These are phyloP conservation scores for Jackrogersella multiformis DNA, from an alignment of 495 filamentous ascomycete species.

Conservation along the genomic window DNA sequence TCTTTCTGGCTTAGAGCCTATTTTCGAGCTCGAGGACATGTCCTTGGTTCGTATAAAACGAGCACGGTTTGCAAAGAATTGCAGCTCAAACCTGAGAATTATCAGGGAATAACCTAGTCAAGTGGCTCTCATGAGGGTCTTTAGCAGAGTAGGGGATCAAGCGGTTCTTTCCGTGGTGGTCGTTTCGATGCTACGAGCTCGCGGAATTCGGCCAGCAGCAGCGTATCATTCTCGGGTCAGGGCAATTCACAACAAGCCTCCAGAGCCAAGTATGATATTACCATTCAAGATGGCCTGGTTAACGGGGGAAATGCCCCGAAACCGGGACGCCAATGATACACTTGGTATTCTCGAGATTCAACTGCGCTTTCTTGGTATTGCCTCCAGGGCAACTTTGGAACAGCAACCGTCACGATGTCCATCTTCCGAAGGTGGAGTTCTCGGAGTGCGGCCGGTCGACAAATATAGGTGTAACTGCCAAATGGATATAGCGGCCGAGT, in stretches of 20 bases:
- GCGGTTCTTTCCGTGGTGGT: conserved; percentile 1
- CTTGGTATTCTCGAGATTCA: too few relatives aligned
- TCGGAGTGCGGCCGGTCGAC: neutral
- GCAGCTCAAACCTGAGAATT: neutral
- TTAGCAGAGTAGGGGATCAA: neutral
- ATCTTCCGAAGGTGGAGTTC: neutral
- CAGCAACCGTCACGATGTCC: neutral
- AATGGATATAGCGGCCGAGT: neutral
- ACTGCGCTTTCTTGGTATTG: neutral
- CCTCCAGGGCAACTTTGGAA: neutral
- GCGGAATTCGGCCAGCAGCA: neutral
- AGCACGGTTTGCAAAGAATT: neutral
- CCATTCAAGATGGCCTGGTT: too few relatives aligned
- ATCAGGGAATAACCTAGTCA: neutral
- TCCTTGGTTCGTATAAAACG: neutral
- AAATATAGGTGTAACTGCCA: neutral
- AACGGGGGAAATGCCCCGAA: neutral
- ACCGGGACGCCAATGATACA: too few relatives aligned
- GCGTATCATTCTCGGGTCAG: neutral
- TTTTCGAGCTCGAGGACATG: neutral
- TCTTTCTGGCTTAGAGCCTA: neutral
- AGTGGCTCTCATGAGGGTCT: neutral
- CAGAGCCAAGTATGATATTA: too few relatives aligned
- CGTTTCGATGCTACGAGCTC: neutral
- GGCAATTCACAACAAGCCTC: neutral